Evolutionary conservation across 352 stramenopile species (phyloP), one percentile per base, ranked within the genome.

Genomic region (Pythium aquatile): DNA sequence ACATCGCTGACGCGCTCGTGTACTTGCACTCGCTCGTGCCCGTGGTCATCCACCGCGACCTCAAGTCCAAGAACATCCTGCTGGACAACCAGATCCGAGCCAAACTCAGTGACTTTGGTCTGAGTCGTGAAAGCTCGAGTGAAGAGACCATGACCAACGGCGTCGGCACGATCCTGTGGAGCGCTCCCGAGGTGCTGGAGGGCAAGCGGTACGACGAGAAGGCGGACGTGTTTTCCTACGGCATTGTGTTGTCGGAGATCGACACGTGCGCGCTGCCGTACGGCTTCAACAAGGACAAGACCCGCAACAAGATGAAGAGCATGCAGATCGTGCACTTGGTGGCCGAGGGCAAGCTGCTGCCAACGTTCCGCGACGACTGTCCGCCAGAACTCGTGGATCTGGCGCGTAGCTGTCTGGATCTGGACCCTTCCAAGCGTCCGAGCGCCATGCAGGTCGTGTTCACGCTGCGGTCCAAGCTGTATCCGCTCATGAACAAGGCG

Each of bases 251-350:
- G 16, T 88, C 78, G 1, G 82, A 91, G 70, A 89, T 91, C 40
- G 82, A 91, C 61, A 91, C 82, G 51, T 91, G 80, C 48, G 77
- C 81, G 58, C 55, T 91, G 30, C 82, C 82, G 14, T 91, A 91
- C 64, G 78, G 80, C 1, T 90, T 90, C 54, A 87, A 76, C 51
- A 76, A 76, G 44, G 71, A 81, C 58, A 66, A 64, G 39, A 73
- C 66, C 13, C 73, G 79, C 52, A 76, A 79, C 55, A 88, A 88
- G 67, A 88, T 90, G 80, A 83, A 83, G 70, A 86, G 76, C 56
- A 88, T 90, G 79, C 83, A 92, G 68, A 88, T 93, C 53, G 82
- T 93, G n/a, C 84, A 93, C 40, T 72, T 90, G 26, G 83, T 93
- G 30, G 81, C 84, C 1, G 80, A 92, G 30, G 85, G 85, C 16